These are phyloP conservation scores for Bondarzewia mesenterica DNA, from an alignment of 1,284 basidiomycete genomes.

Conservation along the genomic window DNA sequence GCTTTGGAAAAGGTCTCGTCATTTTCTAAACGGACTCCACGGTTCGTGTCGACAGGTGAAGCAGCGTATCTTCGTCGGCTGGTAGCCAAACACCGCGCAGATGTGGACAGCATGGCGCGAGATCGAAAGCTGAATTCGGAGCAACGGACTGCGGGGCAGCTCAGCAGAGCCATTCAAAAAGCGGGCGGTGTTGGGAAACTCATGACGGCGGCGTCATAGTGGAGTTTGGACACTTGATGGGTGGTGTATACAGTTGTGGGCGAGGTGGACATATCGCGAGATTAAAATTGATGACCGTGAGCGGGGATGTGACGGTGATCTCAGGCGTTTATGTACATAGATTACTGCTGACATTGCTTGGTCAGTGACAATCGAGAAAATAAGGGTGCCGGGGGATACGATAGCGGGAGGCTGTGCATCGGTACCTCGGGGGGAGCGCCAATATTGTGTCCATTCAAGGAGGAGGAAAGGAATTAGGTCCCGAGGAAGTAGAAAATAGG, in stretches of 20 bases:
- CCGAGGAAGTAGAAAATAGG: not conserved
- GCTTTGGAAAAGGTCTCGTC: slow-evolving; percentile 39
- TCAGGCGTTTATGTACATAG: not conserved
- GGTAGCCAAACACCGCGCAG: slow-evolving; percentile 63
- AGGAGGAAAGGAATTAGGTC: not conserved
- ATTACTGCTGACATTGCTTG: not conserved
- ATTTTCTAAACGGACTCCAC: slow-evolving; percentile 36
- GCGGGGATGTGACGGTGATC: not conserved
- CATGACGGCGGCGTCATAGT: not conserved
- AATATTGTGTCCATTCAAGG: not conserved
- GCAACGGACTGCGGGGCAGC: slow-evolving; percentile 83
- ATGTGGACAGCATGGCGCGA: slow-evolving; percentile 71
- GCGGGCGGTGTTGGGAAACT: slow-evolving; percentile 33
- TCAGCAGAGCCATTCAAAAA: slow-evolving; percentile 54
- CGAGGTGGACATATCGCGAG: too few relatives aligned
- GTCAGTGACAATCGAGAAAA: not conserved
- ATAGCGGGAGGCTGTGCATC: not conserved
- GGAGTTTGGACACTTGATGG: too few relatives aligned
- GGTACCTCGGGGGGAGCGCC: not conserved
- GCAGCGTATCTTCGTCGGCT: slow-evolving; percentile 59
- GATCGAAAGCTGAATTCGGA: slow-evolving; percentile 78
- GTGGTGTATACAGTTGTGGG: too few relatives aligned
- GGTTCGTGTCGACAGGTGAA: slow-evolving; percentile 71
- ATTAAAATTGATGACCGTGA: slow-evolving; percentile 6
- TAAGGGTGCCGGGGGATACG: not conserved